phyloP scores from a whole-genome alignment of 805 yeast genomes.

The Debaryomyces maramus region DNA sequence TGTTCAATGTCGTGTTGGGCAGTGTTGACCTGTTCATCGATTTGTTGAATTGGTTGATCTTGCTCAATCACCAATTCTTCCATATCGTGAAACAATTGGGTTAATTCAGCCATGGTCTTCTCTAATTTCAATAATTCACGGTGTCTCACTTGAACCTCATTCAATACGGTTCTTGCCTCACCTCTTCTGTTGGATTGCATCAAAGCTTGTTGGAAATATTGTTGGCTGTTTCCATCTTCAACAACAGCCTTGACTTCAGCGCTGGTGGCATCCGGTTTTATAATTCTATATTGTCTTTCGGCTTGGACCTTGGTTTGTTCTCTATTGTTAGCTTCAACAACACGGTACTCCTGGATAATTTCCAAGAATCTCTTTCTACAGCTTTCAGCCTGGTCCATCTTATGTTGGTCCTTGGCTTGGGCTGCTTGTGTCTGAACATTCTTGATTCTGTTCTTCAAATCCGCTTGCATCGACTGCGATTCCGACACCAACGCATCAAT shows the following conservation, averaged over 20 bases:
- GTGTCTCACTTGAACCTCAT: conserved; percentile 95
- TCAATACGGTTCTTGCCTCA: conserved; percentile 91
- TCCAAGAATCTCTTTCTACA: conserved; percentile 81
- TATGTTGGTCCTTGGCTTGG: conserved; percentile 63
- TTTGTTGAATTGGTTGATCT: conserved; percentile 80
- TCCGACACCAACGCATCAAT: conserved; percentile 76
- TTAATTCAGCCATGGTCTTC: conserved; percentile 91
- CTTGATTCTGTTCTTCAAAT: conserved; percentile 75
- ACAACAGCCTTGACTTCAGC: conserved; percentile 83
- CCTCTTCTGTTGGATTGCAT: conserved; percentile 85
- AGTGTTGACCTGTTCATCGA: conserved; percentile 73
- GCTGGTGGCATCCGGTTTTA: conserved; percentile 80
- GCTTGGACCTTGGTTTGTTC: conserved; percentile 85
- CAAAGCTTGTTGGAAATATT: conserved; percentile 91
- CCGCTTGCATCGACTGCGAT: conserved; percentile 73
- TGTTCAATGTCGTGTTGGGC: conserved; percentile 92
- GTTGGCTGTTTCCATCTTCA: conserved; percentile 82
- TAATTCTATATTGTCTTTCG: conserved; percentile 88
- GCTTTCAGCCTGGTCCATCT: conserved; percentile 87
- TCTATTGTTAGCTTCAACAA: conserved; percentile 82
- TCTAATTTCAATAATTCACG: conserved; percentile 92
- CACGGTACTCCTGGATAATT: conserved; percentile 82
- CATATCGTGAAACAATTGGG: conserved; percentile 93
- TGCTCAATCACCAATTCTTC: conserved; percentile 95
- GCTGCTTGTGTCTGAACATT: conserved; percentile 69